A percentile compares a stretch with the other conserved stretches of the same genome.
These are phyloP conservation scores for Mycena citricolor DNA, from an alignment of 1,284 basidiomycete species.

Conservation along the genomic window DNA sequence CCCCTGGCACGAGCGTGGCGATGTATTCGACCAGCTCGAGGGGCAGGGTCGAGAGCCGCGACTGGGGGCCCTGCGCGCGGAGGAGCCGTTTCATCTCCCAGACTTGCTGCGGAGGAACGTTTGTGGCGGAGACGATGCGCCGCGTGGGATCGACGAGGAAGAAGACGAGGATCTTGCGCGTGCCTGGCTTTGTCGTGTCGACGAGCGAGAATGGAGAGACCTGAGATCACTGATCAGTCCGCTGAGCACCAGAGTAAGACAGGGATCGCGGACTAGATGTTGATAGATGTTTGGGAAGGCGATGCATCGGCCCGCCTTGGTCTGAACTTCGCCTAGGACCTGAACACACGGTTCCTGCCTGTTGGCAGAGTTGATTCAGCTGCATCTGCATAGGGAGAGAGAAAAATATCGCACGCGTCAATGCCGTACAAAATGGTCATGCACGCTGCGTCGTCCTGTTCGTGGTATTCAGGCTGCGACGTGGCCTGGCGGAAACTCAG, in stretches of 20 bases:
- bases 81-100: constrained; percentile 31
- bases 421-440: constrained; percentile 15
- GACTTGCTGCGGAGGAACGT: constrained; percentile 44
- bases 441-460: constrained; percentile 22
- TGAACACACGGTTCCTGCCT: constrained; percentile 24
- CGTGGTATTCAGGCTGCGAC: constrained; percentile 10
- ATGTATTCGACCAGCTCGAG: constrained; percentile 15
- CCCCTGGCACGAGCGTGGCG: constrained; percentile 9
- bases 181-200: constrained; percentile 21
- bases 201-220: constrained; percentile 23
- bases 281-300: constrained; percentile 37
- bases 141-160: constrained; percentile 28
- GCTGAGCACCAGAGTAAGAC: neutral
- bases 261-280: constrained; percentile 26
- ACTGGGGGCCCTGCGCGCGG: constrained; percentile 1
- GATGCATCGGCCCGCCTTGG: constrained; percentile 29
- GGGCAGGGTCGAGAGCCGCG: constrained; percentile 10
- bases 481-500: constrained; percentile 25
- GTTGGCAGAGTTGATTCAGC: neutral
- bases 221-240: neutral
- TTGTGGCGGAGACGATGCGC: constrained; percentile 38
- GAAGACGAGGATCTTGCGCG: constrained; percentile 25
- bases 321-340: constrained; percentile 27
- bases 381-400: too few relatives aligned
- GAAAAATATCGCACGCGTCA: constrained; percentile 1